These are phyloP conservation scores for Acacia melanoxylon DNA, from an alignment of 306 rosid species.

Conservation along the genomic window DNA sequence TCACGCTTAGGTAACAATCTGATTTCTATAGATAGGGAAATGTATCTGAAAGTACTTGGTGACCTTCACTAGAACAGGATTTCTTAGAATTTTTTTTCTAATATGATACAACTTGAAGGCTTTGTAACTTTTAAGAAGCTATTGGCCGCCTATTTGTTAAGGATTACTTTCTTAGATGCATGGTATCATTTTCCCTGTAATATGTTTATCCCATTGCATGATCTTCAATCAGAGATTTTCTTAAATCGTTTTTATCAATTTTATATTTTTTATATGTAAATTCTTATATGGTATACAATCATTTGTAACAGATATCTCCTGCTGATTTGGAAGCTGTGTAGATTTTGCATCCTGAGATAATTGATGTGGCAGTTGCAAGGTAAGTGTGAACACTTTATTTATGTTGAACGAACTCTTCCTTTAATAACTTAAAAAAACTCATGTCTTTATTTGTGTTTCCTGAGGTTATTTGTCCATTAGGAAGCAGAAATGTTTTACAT, in stretches of 20 bases:
- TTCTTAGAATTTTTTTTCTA: too few relatives aligned
- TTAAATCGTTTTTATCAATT: neutral
- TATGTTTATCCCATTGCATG: neutral
- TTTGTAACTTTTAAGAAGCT: too few relatives aligned
- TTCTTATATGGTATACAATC: conserved; percentile 16
- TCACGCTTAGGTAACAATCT: neutral
- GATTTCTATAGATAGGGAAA: neutral
- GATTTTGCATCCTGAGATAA: conserved; percentile 44
- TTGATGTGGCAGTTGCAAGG: conserved; percentile 48
- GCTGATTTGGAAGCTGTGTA: conserved; percentile 55
- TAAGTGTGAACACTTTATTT: conserved; percentile 22
- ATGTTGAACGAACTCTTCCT: neutral
- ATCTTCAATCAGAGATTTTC: conserved; percentile 2
- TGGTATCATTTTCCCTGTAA: neutral
- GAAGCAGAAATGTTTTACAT: neutral
- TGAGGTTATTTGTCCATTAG: neutral
- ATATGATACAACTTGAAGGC: too few relatives aligned
- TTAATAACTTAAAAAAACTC: neutral
- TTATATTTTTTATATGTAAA: neutral
- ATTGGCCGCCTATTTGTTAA: neutral
- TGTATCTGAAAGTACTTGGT: neutral
- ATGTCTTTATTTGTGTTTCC: neutral
- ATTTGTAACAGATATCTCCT: conserved; percentile 50
- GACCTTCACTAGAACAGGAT: too few relatives aligned
- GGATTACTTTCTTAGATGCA: neutral